Percentiles rank a stretch among this genome's conserved stretches.
Evolutionary conservation across 2,329 filamentous ascomycete genomes (phyloP).

Genomic region (Calonectria leucothoes): DNA sequence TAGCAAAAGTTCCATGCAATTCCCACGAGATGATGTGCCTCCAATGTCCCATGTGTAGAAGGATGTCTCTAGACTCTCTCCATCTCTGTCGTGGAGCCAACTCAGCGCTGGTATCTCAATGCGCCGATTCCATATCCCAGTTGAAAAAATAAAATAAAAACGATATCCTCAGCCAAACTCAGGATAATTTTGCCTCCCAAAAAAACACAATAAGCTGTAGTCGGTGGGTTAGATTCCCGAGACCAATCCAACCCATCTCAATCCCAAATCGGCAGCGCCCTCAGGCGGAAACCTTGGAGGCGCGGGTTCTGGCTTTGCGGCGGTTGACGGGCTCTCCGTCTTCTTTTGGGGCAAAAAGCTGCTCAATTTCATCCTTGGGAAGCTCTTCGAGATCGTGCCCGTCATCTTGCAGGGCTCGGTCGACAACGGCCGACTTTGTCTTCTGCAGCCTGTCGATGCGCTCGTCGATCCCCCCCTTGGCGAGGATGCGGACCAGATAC

Average conservation of each 20-base stretch:
- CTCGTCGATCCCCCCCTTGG: slow-evolving; percentile 68
- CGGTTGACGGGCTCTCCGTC: neutral
- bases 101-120: neutral
- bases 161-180: neutral
- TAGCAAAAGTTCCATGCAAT: neutral
- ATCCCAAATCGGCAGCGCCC: too few species aligned
- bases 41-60: neutral
- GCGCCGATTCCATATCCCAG: neutral
- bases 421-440: slow-evolving; percentile 62
- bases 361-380: neutral
- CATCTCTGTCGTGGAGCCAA: neutral
- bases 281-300: neutral
- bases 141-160: too few species aligned
- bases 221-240: neutral
- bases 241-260: neutral
- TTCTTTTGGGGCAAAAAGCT: slow-evolving; percentile 16
- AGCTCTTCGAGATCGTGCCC: slow-evolving; percentile 17
- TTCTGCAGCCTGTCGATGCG: slow-evolving; percentile 66
- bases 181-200: neutral
- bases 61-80: neutral
- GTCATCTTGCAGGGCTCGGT: slow-evolving; percentile 46
- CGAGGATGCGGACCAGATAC: slow-evolving; percentile 67
- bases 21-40: neutral
- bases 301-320: neutral
- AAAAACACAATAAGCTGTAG: neutral